phyloP scores from a whole-genome alignment of 1,284 basidiomycete species.

The Austroboletus novae-zelandiae region DNA sequence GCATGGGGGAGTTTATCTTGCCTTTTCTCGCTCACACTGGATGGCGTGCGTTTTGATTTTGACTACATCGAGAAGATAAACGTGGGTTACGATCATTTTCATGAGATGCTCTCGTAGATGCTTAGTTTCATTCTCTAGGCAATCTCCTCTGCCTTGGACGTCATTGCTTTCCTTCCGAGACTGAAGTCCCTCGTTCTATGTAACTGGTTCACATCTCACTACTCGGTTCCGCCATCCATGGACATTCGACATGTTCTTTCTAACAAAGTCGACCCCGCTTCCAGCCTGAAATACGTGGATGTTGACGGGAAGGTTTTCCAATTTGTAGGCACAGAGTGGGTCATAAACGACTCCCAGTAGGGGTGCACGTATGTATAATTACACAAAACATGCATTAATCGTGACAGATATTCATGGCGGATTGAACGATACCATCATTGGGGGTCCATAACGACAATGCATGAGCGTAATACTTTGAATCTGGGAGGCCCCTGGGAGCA shows the following conservation, averaged over 20 bases:
- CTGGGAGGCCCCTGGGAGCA: too few relatives aligned
- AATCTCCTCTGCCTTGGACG: neutral
- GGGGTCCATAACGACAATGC: too few relatives aligned
- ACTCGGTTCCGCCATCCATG: neutral
- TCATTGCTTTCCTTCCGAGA: neutral
- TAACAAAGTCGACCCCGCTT: neutral
- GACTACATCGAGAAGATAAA: too few relatives aligned
- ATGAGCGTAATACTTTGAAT: too few relatives aligned
- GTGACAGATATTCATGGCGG: too few relatives aligned
- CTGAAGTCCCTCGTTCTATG: neutral
- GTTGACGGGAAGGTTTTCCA: neutral
- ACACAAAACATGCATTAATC: too few relatives aligned
- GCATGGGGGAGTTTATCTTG: neutral
- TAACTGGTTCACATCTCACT: neutral
- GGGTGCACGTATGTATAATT: too few relatives aligned
- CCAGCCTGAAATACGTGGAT: neutral
- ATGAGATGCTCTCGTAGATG: too few relatives aligned
- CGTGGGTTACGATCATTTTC: neutral
- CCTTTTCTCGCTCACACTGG: neutral
- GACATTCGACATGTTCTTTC: neutral
- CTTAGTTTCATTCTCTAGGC: too few relatives aligned
- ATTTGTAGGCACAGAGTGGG: neutral
- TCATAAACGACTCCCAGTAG: too few relatives aligned
- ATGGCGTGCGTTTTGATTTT: too few relatives aligned
- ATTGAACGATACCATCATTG: too few relatives aligned